Evolutionary conservation across 2,329 filamentous ascomycete species (phyloP), one percentile per base, ranked within the genome.

Genomic region (Phaeosphaeriaceae sp.): DNA sequence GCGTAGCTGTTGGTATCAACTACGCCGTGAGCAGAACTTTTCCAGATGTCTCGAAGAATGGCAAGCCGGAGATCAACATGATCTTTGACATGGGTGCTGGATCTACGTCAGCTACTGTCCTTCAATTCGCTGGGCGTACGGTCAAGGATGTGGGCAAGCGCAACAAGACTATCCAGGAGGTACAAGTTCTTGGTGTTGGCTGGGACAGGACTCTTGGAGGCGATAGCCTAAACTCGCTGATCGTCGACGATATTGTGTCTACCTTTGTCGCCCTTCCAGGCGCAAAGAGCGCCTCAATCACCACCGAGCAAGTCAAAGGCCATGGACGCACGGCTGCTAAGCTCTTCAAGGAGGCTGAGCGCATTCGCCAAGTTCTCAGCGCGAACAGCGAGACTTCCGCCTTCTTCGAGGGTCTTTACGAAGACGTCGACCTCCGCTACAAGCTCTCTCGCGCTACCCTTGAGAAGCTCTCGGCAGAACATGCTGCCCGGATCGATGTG

Each of bases 41-140:
- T 78, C 92, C 93, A 40, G 84, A 94, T 58, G 83, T 95, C 59
- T 91, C 87, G 54, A 89, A 95, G 53, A 92, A 92, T 54, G 90
- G 86, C 64, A 93, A 93, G 81, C 90, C 95, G 0, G 95, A 99
- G 79, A 87, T 93, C 69, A 92, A 99, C 80, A 81, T 99, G 76
- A 88, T 99, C 27, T 99, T 95, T 73, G 95, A 99, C 75, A 98
- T 99, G 93, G 95, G 95, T 66, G 93, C 95, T 66, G 95, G 95
- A 4, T 97, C 92, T 47, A 91, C 94, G 31, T 96, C 92, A 69
- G 94, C 94, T 4, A 95, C 93, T 7, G 83, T 99, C 52, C 80
- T 99, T 75, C 90, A 89, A 70, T 97, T 99, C 80, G 93, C 97
- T 78, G 91, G 91, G 74, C 89, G 90, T 68, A 89, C 86, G 1